Percentiles rank a stretch among this genome's conserved stretches.
These are phyloP conservation scores for Dendrobium catenatum DNA, from an alignment of 106 monocot genomes.

Conservation along the genomic window DNA sequence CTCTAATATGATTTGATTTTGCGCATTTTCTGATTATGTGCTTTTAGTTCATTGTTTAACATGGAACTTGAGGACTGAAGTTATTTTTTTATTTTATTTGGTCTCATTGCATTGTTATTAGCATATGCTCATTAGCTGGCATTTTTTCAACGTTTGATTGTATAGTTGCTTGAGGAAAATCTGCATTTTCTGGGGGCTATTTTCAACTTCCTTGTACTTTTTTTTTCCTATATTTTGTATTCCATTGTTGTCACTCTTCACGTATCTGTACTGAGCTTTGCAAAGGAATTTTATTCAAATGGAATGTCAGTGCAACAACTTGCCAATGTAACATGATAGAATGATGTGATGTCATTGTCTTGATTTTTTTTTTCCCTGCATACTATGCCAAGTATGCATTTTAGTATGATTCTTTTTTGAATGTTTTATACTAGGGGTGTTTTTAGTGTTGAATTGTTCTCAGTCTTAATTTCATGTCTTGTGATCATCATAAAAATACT, in stretches of 20 bases:
- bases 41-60: neutral
- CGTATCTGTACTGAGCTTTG: too few species aligned
- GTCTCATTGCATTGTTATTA: neutral
- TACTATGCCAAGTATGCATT: neutral
- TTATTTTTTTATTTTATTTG: neutral
- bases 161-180: neutral
- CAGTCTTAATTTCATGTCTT: neutral
- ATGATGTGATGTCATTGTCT: neutral
- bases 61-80: neutral
- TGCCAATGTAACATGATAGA: neutral
- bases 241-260: neutral
- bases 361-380: neutral
- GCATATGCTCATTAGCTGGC: neutral
- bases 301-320: neutral
- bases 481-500: neutral
- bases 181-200: neutral
- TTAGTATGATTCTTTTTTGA: neutral
- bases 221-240: neutral
- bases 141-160: neutral
- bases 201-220: neutral
- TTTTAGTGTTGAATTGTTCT: neutral
- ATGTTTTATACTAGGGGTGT: neutral
- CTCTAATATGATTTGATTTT: neutral
- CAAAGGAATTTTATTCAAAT: neutral
- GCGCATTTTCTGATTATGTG: neutral